Percentiles rank a stretch among this genome's conserved stretches.
These are phyloP conservation scores for Solanum pimpinellifolium DNA, from an alignment of 257 asterid genomes.

Conservation along the genomic window DNA sequence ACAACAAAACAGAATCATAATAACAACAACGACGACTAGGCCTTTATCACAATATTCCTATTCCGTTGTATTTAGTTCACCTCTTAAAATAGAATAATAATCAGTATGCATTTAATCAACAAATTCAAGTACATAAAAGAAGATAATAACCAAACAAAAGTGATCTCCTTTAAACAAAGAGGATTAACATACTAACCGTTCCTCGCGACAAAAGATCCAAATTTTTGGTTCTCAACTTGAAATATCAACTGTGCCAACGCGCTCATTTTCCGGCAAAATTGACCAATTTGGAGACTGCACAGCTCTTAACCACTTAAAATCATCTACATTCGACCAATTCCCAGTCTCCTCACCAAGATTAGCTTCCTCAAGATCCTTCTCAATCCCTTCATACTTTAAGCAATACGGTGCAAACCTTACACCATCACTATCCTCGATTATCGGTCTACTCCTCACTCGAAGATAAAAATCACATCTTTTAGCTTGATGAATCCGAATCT, in stretches of 20 bases:
- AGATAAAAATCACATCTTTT: conserved; percentile 64
- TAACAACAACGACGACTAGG: neutral
- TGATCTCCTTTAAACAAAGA: neutral
- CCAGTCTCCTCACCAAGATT: conserved; percentile 72
- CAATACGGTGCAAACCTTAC: conserved; percentile 68
- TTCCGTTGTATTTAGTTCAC: neutral
- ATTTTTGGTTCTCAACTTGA: neutral
- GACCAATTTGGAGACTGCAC: conserved; percentile 88
- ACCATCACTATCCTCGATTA: conserved; percentile 62
- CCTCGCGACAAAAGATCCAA: neutral
- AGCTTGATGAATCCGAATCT: conserved; percentile 73
- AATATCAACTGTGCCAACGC: conserved; percentile 23
- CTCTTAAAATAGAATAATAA: neutral
- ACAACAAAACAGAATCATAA: neutral
- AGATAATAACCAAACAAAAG: neutral
- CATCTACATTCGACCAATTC: conserved; percentile 85
- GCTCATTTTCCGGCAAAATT: conserved; percentile 48
- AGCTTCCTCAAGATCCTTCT: conserved; percentile 53
- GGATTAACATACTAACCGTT: neutral
- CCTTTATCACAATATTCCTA: neutral
- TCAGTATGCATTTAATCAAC: neutral
- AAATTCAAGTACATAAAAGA: neutral
- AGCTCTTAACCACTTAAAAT: conserved; percentile 81
- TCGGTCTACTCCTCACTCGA: conserved; percentile 83
- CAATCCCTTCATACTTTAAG: conserved; percentile 51